Conservation (phyloP, 208 protist species). For the Naegleria gruberi region DNA sequence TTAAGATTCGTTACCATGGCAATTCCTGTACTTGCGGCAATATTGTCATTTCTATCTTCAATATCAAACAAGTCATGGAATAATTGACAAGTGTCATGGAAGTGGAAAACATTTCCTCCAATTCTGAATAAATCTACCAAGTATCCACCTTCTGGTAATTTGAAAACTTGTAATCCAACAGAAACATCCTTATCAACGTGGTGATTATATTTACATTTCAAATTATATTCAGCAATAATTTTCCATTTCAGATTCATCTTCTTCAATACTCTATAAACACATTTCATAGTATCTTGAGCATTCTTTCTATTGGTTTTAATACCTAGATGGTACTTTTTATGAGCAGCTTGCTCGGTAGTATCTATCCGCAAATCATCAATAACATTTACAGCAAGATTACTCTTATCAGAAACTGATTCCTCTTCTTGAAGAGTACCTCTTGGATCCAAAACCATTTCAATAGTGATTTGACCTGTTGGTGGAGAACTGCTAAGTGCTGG, state of each 20-base stretch:
- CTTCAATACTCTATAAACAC: not conserved
- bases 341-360: not conserved
- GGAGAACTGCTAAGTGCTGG: not conserved
- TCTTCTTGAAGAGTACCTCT: not conserved
- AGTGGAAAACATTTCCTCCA: slow-evolving; percentile 6
- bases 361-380: slow-evolving; percentile 12
- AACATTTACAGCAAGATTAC: not conserved
- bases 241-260: slow-evolving; percentile 4
- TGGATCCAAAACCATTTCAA: not conserved
- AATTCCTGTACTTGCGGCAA: not conserved
- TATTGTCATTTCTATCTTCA: not conserved
- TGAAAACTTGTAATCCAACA: not conserved
- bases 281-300: slow-evolving; percentile 8
- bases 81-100: slow-evolving; percentile 18
- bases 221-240: not conserved
- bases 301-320: not conserved
- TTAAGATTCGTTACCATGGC: not conserved
- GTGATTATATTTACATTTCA: slow-evolving; percentile 21
- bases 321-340: slow-evolving; percentile 13
- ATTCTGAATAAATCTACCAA: not conserved
- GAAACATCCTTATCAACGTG: not conserved
- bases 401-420: not conserved
- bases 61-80: not conserved
- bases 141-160: slow-evolving; percentile 16
- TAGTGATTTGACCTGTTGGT: not conserved